Base-by-base conservation (phyloP, 148 eudicot species). In the Pharnaceum exiguum region DNA sequence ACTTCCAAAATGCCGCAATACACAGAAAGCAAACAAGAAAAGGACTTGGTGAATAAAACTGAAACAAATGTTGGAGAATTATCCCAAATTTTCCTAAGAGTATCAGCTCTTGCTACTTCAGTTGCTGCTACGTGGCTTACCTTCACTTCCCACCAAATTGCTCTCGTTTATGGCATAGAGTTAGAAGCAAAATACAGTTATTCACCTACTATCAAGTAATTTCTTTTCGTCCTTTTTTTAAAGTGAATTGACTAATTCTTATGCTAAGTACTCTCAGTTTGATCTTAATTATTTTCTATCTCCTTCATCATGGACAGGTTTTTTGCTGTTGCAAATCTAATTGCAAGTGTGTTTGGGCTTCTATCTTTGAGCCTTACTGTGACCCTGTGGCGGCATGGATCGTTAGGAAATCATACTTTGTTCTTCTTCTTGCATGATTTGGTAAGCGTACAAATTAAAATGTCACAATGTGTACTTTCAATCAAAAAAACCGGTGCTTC, bases 381-480 rank as follows among this genome's bases (percentile, higher is more conserved):
- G 29, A 17, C 74, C 25, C 51, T 79, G 46, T 75, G 44, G 27
- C 39, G 68, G 2, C 59, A 43, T 6, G 48, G 66, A 2, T 32
- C 53, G 24, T 26, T 63, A 13, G 19, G 43, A 40, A 67, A 60
- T 22, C 13, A 60, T 38, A 73, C 60, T 64, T 69, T 77, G 72
- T 71, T 60, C 77, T 50, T 87, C 55, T 87, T 87, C 79, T 27
- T 87, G 29, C 84, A 79, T 74, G 96, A 87, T 68, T 23, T 84
- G 96, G 91, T 87, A 84, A 19, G 18, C 22, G 22, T 40, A 46
- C 12, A 12, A 12, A 35, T n/a, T n/a, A n/a, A n/a, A n/a, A n/a
- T n/a, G n/a, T n/a, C n/a, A n/a, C n/a, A n/a, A n/a, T n/a, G n/a
- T n/a, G n/a, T n/a, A n/a, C n/a, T n/a, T n/a, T n/a, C n/a, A n/a